Conservation (phyloP, 2,329 filamentous ascomycete species). For the Penicillium sp. region DNA sequence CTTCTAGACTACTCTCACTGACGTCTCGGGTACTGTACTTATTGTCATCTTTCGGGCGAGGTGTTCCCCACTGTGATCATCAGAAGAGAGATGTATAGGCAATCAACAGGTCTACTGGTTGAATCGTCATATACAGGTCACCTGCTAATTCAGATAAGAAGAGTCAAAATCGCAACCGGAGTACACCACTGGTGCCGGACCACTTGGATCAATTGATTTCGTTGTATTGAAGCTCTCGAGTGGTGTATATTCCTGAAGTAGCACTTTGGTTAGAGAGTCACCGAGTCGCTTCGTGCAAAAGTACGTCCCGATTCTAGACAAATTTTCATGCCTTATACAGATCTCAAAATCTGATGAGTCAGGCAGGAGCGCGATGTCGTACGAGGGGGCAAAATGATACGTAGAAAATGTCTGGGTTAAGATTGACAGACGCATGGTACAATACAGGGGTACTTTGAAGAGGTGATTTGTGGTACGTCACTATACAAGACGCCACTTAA, state of each 20-base stretch:
- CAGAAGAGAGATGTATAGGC: neutral
- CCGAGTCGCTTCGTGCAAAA: slow-evolving; percentile 43
- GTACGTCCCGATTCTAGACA: slow-evolving; percentile 41
- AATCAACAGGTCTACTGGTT: no score
- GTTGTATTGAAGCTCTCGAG: slow-evolving; percentile 41
- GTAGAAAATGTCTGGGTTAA: slow-evolving; percentile 7
- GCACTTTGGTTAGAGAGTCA: slow-evolving; percentile 50
- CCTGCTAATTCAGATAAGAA: neutral
- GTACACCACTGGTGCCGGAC: neutral
- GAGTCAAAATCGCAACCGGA: neutral
- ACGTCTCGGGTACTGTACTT: neutral
- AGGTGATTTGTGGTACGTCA: slow-evolving; percentile 15
- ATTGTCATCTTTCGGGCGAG: neutral
- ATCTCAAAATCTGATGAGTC: slow-evolving; percentile 24
- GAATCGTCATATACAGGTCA: neutral
- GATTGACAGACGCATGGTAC: slow-evolving; percentile 26
- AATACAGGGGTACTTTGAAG: slow-evolving; percentile 24
- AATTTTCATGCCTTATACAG: slow-evolving; percentile 27
- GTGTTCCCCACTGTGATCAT: neutral
- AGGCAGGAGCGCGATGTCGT: neutral
- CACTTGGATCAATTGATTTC: neutral
- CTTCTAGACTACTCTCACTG: no score
- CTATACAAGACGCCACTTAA: slow-evolving; percentile 41
- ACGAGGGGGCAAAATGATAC: neutral
- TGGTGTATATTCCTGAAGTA: slow-evolving; percentile 46